Evolutionary conservation across 345 rosid species (phyloP), one percentile per base, ranked within the genome.

Genomic region (Camelina neglecta): DNA sequence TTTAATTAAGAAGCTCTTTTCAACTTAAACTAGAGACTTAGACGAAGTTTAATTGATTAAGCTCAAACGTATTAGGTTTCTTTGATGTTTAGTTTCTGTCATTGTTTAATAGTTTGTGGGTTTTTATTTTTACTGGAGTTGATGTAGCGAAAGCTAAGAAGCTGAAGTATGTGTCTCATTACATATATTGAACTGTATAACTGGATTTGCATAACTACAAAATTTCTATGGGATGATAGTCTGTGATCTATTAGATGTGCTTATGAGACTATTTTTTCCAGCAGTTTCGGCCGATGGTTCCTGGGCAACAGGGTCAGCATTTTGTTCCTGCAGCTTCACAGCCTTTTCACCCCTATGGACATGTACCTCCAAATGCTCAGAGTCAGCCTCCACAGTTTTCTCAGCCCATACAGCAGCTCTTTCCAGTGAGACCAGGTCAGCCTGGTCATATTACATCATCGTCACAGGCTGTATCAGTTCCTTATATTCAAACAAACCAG

Each of bases 271-370:
- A 55, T 71, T 74, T 3, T 3, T 3, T 4, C 23, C 10, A 69
- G 60, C 88, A 95, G 96, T 92, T 88, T 83, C 90, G 97, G 75
- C 86, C 87, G 6, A 78, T 82, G 85, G 84, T 73, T 59, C 89
- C 90, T 8, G 60, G 83, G 8, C 97, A 86, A 50, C 96, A 77
- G 47, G 89, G 89, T 15, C 97, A 90, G 67, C 84, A 79, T 60
- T 94, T 80, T 78, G 75, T 86, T 76, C 84, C 90, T 5, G 38
- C 81, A 6, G 79, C 85, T 79, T 82, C 90, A 75, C 92, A 89
- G 50, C 96, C 87, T 78, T 94, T 85, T 80, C 89, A 82, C n/a
- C 90, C 88, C 56, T 86, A 67, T 67, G 97, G 91, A 71, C 93
- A 86, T 77, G 87, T 85, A 73, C 81, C 86, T 41, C 81, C 90